Conservation (phyloP, 371 early-diverging fungal genomes). For the Entomophthora muscae region DNA sequence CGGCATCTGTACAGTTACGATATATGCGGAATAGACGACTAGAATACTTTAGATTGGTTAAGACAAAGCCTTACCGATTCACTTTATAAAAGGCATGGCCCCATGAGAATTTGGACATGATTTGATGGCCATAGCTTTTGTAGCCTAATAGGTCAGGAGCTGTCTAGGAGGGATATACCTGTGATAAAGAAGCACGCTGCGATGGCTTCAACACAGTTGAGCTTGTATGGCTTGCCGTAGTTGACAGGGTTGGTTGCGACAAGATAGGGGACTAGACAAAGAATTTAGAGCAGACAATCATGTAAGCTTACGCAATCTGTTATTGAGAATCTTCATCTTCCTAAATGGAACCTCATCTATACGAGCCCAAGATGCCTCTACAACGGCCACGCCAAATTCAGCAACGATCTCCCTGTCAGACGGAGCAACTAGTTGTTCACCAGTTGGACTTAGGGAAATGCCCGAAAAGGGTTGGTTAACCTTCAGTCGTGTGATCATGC, state of each 20-base stretch:
- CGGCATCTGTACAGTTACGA: slow-evolving; percentile 62
- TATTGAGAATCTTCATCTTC: slow-evolving; percentile 60
- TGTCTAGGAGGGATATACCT: slow-evolving; percentile 28
- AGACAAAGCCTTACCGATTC: slow-evolving; percentile 25
- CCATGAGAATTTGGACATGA: slow-evolving; percentile 92
- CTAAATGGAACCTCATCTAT: slow-evolving; percentile 91
- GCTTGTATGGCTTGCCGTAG: slow-evolving; percentile 94
- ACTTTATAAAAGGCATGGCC: slow-evolving; percentile 87
- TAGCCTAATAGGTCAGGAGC: slow-evolving; percentile 22
- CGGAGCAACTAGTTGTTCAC: slow-evolving; percentile 77
- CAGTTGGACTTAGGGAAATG: slow-evolving; percentile 86
- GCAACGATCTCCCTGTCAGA: slow-evolving; percentile 73
- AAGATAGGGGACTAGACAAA: slow-evolving; percentile 72
- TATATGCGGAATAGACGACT: slow-evolving; percentile 64
- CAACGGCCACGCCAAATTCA: slow-evolving; percentile 77
- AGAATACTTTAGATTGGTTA: not conserved
- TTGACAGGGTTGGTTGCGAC: slow-evolving; percentile 98
- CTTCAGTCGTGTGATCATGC: slow-evolving; percentile 61
- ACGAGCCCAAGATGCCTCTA: slow-evolving; percentile 99
- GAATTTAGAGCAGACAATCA: not conserved
- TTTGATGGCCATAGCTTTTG: slow-evolving; percentile 63
- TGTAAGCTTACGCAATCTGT: slow-evolving; percentile 39
- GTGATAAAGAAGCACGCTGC: slow-evolving; percentile 93
- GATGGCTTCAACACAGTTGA: slow-evolving; percentile 99
- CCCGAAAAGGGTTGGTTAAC: slow-evolving; percentile 82